A percentile compares a stretch with the other conserved stretches of the same genome.
phyloP scores from a whole-genome alignment of 208 protist genomes.

The Wallacemonas sp. region DNA sequence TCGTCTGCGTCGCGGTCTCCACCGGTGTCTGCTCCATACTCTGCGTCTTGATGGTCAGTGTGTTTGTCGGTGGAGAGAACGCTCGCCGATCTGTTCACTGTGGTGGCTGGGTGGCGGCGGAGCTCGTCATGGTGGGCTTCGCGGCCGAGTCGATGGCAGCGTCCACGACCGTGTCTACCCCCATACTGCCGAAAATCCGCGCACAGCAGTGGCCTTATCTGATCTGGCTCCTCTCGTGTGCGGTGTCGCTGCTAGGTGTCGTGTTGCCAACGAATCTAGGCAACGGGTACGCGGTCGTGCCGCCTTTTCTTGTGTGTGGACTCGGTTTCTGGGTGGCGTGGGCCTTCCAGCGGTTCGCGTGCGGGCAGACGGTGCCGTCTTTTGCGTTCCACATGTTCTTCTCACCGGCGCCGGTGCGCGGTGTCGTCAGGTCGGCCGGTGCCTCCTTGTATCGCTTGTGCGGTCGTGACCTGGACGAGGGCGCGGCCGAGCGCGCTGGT shows the following conservation, averaged over 20 bases:
- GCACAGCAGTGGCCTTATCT: constrained; percentile 5
- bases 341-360: constrained; percentile 19
- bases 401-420: constrained; percentile 14
- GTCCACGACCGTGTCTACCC: neutral
- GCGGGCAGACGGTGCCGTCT: neutral
- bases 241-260: neutral
- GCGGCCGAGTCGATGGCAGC: neutral
- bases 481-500: neutral
- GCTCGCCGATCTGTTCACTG: constrained; percentile 27
- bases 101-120: constrained; percentile 34
- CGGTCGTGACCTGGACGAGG: neutral
- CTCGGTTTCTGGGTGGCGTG: constrained; percentile 21
- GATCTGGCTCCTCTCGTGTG: neutral
- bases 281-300: neutral
- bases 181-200: neutral
- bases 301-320: neutral
- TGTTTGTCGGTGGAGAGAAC: neutral
- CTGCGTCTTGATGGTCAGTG: neutral
- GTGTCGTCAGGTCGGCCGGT: constrained; percentile 4
- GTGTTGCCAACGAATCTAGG: neutral
- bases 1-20: neutral
- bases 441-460: neutral
- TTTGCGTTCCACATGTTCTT: constrained; percentile 24
- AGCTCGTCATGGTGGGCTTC: constrained; percentile 17
- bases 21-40: neutral